Conservation (phyloP, 164 flowering plant species). For the Aristolochia californica region DNA sequence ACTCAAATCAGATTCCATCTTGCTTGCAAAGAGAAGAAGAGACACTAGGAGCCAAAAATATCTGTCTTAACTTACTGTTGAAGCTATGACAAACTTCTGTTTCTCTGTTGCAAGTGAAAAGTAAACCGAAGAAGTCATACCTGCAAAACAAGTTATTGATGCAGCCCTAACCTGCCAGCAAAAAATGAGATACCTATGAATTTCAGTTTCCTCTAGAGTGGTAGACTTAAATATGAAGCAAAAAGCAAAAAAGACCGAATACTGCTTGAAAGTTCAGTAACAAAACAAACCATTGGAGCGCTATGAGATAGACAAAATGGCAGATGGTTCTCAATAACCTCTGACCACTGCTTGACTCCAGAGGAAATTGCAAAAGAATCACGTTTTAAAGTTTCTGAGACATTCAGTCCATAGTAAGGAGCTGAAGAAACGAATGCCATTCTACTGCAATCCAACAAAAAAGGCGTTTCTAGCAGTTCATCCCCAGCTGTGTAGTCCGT, state of each 20-base stretch:
- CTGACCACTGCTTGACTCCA: constrained; percentile 62
- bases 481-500: constrained; percentile 74
- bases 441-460: constrained; percentile 56
- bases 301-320: constrained; percentile 40
- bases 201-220: neutral
- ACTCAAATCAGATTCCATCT: neutral
- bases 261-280: neutral
- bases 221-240: no score
- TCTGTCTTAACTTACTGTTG: constrained; percentile 40
- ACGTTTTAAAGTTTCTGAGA: constrained; percentile 16
- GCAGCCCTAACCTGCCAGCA: constrained; percentile 78
- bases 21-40: neutral
- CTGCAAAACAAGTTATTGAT: constrained; percentile 86
- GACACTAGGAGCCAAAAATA: neutral
- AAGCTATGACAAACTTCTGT: constrained; percentile 47
- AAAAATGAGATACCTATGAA: constrained; percentile 5
- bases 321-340: constrained; percentile 62
- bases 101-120: constrained; percentile 46
- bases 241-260: no score
- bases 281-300: constrained; percentile 52
- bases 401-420: constrained; percentile 46
- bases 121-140: constrained; percentile 74
- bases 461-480: constrained; percentile 46
- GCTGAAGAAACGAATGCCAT: constrained; percentile 77
- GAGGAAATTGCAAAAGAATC: constrained; percentile 13